phyloP scores from a whole-genome alignment of 176 grass and related monocot species.

The Echinochloa phyllopogon region DNA sequence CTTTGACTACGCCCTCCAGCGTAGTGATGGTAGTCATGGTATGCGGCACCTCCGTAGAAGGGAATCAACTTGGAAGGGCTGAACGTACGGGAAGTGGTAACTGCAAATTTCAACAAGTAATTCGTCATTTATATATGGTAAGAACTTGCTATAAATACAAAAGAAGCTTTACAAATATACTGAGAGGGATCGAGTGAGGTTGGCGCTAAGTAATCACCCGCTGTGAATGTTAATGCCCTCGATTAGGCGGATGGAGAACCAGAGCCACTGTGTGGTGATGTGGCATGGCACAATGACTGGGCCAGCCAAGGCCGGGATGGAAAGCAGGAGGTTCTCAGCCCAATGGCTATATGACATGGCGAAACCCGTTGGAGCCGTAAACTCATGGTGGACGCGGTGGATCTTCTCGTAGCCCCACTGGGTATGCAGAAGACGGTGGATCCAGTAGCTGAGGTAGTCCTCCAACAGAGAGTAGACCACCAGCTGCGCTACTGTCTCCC shows the following conservation, averaged over 20 bases:
- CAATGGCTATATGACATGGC: conserved; percentile 75
- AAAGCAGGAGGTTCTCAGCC: conserved; percentile 70
- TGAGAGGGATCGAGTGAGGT: background rate
- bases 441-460: conserved; percentile 86
- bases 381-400: conserved; percentile 80
- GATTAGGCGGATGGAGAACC: conserved; percentile 69
- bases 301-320: conserved; percentile 65
- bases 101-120: conserved; percentile 14
- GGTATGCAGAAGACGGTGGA: conserved; percentile 75
- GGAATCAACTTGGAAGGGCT: conserved; percentile 23
- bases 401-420: conserved; percentile 74
- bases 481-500: conserved; percentile 65
- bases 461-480: conserved; percentile 75
- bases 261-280: conserved; percentile 77
- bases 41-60: conserved; percentile 15
- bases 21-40: conserved; percentile 40
- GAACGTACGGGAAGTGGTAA: conserved; percentile 17
- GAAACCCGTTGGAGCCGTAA: conserved; percentile 74
- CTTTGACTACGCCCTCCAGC: conserved; percentile 19
- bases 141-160: background rate
- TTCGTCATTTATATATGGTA: background rate
- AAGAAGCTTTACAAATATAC: background rate
- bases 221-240: conserved; percentile 81
- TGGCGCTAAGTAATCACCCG: conserved; percentile 43
- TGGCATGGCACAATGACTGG: conserved; percentile 71